Percentiles rank a stretch among this genome's conserved stretches.
Conservation (phyloP, 306 rosid species). For the Crataegus laevigata region DNA sequence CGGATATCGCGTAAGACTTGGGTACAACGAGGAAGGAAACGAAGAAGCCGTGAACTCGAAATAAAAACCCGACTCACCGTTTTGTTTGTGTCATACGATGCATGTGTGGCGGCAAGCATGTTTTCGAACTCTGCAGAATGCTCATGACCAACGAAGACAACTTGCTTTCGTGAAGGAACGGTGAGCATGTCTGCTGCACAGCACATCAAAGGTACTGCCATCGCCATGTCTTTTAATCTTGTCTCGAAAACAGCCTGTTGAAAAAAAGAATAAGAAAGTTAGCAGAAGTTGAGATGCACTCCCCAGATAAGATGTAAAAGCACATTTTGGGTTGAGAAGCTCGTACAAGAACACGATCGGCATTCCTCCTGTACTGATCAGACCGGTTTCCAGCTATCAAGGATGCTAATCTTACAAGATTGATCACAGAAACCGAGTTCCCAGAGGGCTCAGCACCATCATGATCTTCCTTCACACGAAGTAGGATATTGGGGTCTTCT, state of each 20-base stretch:
- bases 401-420: slow-evolving; percentile 72
- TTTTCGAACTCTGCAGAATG: slow-evolving; percentile 39
- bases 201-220: slow-evolving; percentile 99
- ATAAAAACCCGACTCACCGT: slow-evolving; percentile 42
- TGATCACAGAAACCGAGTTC: slow-evolving; percentile 73
- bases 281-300: neutral
- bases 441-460: slow-evolving; percentile 99
- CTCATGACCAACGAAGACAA: slow-evolving; percentile 71
- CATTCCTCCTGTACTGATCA: slow-evolving; percentile 49
- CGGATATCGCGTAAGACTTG: neutral
- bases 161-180: slow-evolving; percentile 57
- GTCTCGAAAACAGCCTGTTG: slow-evolving; percentile 81
- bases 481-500: slow-evolving; percentile 80
- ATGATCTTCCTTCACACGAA: slow-evolving; percentile 89
- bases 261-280: slow-evolving; percentile 5
- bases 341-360: slow-evolving; percentile 80
- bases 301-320: neutral
- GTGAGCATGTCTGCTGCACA: slow-evolving; percentile 75
- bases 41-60: neutral
- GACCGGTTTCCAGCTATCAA: slow-evolving; percentile 60
- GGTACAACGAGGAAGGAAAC: neutral
- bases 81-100: slow-evolving; percentile 65
- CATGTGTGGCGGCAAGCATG: slow-evolving; percentile 69
- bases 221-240: slow-evolving; percentile 62
- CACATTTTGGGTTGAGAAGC: neutral